These are phyloP conservation scores for Xylaria sp. DNA, from an alignment of 2,329 filamentous ascomycete genomes.

Conservation along the genomic window DNA sequence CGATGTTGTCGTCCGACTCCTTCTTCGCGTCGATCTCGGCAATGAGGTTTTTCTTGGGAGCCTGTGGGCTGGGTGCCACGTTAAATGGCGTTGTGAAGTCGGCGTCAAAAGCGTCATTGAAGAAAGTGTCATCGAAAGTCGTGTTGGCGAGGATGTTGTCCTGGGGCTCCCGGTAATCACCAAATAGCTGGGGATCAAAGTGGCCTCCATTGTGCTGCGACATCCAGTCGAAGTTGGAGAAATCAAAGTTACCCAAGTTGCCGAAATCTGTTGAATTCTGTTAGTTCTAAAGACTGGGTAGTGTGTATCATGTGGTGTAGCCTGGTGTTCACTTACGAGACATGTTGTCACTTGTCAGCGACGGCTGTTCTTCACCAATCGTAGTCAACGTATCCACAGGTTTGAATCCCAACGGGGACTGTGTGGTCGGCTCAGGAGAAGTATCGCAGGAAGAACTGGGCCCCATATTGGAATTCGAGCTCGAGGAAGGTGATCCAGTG, in stretches of 20 bases:
- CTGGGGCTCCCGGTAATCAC: conserved; percentile 88
- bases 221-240: conserved; percentile 71
- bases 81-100: conserved; percentile 86
- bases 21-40: conserved; percentile 77
- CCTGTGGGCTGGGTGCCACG: conserved; percentile 51
- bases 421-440: conserved; percentile 74
- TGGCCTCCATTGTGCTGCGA: conserved; percentile 79
- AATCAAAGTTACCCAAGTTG: conserved; percentile 48
- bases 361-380: conserved; percentile 66
- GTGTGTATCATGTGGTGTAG: conserved; percentile 21
- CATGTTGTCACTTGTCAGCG: conserved; percentile 43
- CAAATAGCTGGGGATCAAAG: conserved; percentile 91
- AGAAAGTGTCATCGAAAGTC: conserved; percentile 70
- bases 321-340: conserved; percentile 53
- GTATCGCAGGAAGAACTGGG: conserved; percentile 72
- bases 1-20: conserved; percentile 69
- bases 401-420: conserved; percentile 70
- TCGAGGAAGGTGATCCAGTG: conserved; percentile 66
- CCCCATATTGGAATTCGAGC: conserved; percentile 61
- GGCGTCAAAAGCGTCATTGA: conserved; percentile 76
- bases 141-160: conserved; percentile 72
- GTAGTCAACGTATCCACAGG: conserved; percentile 64
- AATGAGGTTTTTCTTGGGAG: conserved; percentile 65
- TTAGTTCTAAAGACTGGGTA: conserved; percentile 34
- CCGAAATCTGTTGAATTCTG: conserved; percentile 37